Conservation (phyloP, 805 yeast genomes). For the Kuraishia ogatae region DNA sequence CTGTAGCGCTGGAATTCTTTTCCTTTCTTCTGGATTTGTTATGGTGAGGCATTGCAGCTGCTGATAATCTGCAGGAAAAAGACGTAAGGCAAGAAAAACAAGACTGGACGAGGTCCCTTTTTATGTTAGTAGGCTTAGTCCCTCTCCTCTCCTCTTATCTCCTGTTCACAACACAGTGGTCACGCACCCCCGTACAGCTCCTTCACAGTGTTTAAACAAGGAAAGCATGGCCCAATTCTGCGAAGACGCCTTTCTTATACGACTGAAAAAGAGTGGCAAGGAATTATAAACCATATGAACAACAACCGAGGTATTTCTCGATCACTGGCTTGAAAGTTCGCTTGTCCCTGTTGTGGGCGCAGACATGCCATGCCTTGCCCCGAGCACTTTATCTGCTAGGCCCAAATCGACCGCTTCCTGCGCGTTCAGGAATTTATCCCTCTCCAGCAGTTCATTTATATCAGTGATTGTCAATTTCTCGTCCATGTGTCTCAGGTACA, state of each 20-base stretch:
- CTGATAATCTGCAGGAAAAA: too few relatives aligned
- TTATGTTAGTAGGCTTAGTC: too few relatives aligned
- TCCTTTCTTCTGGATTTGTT: too few relatives aligned
- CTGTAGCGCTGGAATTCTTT: too few relatives aligned
- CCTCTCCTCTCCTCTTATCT: too few relatives aligned
- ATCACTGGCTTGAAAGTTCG: not conserved
- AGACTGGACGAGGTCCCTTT: too few relatives aligned
- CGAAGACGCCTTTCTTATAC: not conserved
- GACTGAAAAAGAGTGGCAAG: not conserved
- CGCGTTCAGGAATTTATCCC: constrained; percentile 17
- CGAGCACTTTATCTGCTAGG: constrained; percentile 21
- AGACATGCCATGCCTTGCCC: constrained; percentile 6
- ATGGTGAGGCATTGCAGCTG: too few relatives aligned
- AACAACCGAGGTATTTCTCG: not conserved
- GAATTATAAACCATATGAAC: not conserved
- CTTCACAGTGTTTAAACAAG: not conserved
- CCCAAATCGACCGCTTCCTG: constrained; percentile 23
- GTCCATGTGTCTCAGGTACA: constrained; percentile 19
- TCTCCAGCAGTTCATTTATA: constrained; percentile 13
- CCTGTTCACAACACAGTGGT: too few relatives aligned
- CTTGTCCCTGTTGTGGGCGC: not conserved
- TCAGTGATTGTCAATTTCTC: constrained; percentile 8
- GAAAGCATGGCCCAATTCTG: not conserved
- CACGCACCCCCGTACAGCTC: too few relatives aligned
- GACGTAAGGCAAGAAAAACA: too few relatives aligned